A percentile compares a stretch with the other conserved stretches of the same genome.
These are phyloP conservation scores for Echites panduratus DNA, from an alignment of 257 asterid genomes.

Conservation along the genomic window DNA sequence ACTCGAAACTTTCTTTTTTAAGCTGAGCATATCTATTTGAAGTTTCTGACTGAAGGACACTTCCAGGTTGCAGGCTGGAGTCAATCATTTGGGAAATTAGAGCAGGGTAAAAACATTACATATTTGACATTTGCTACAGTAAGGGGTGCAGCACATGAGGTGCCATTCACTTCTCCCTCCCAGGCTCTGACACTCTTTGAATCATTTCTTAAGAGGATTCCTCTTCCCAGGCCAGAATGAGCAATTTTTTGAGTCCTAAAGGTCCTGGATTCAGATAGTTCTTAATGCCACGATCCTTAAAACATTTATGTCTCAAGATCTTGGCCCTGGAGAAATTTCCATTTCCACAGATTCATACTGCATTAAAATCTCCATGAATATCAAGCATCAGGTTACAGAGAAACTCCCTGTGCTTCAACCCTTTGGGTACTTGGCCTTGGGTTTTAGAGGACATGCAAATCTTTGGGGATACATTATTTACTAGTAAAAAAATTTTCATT, in stretches of 20 bases:
- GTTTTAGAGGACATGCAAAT: no score
- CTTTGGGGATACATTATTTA: no score
- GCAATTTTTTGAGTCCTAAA: not conserved
- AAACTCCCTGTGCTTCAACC: not conserved
- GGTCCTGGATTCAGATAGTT: not conserved
- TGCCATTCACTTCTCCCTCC: constrained; percentile 28
- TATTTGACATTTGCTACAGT: constrained; percentile 25
- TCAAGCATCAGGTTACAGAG: not conserved
- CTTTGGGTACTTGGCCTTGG: no score
- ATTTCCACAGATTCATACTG: not conserved
- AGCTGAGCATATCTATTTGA: not conserved
- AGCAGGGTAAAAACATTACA: constrained; percentile 4
- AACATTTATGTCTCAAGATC: not conserved
- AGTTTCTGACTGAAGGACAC: not conserved
- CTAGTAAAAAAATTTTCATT: no score
- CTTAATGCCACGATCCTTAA: not conserved
- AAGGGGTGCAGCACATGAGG: constrained; percentile 25
- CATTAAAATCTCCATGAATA: not conserved
- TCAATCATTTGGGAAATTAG: constrained; percentile 16
- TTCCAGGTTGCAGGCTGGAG: constrained; percentile 26
- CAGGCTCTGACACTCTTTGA: constrained; percentile 21
- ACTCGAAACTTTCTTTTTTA: not conserved
- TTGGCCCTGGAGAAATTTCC: constrained; percentile 1
- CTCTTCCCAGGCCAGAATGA: constrained; percentile 12
- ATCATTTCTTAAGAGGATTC: constrained; percentile 11